Base-by-base conservation (phyloP, 1,139 yeast genomes). In the Blastobotrys buckinghamii region DNA sequence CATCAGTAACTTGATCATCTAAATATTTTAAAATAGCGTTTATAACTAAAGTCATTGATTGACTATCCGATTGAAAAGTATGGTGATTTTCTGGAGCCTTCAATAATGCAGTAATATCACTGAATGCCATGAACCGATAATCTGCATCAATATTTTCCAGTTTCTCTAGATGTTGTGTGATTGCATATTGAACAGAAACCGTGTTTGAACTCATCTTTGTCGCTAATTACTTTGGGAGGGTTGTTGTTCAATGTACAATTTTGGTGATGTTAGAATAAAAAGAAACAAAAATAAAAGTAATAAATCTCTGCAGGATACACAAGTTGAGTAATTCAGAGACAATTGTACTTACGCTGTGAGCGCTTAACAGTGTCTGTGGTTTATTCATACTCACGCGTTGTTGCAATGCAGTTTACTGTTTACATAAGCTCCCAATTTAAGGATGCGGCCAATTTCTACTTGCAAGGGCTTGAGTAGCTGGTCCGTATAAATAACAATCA, bases 51-150 rank as follows among this genome's bases (percentile, higher is more conserved):
- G 53, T 45, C 7, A 65, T 58, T 49, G 62, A 55, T 6, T 59
- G 53, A 29, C 60, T 51, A 43, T 66, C 70, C 36, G 57, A 58
- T 48, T 58, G 59, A 40, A 68, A 62, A 29, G 62, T 54, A 9
- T 27, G 13, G 7, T 59, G 57, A 33, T 54, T 64, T 56, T 44
- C 65, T 57, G 45, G 69, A 56, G 54, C 60, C 56, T 57, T 55
- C 50, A 68, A 73, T 53, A 70, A 70, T 59, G 76, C 77, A 58
- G 77, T 79, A 58, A 87, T 74, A 61, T 88, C 96, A 57, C 79
- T 85, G 53, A 87, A 71, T 2, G 92, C 95, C 96, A 88, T 88
- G 66, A 82, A 87, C 61, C 96, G 74, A 57, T 84, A 72, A 62
- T 88, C 96, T 2, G 94, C 85, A 59, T 88, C 96, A 22, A 83